phyloP scores from a whole-genome alignment of 805 yeast species.

The Wickerhamomyces subpelliculosus region DNA sequence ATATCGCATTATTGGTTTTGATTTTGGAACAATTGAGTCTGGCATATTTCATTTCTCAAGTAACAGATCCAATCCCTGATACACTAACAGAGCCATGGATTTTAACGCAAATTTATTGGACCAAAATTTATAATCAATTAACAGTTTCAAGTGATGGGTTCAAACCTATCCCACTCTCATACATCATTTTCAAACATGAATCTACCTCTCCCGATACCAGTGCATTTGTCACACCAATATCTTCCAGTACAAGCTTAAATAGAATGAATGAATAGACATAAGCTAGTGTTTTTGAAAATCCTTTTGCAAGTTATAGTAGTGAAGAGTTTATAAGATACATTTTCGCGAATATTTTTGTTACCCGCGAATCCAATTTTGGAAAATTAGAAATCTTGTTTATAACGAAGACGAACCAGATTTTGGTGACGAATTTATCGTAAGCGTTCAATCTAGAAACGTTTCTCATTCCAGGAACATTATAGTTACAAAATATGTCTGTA shows the following conservation, averaged over 20 bases:
- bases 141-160: constrained; percentile 9
- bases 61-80: constrained; percentile 14
- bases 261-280: not conserved
- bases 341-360: not conserved
- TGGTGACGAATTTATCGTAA: no score
- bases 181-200: constrained; percentile 2
- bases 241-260: not conserved
- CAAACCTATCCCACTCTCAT: constrained; percentile 9
- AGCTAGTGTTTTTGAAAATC: no score
- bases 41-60: constrained; percentile 10
- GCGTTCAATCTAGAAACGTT: no score
- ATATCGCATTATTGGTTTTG: constrained; percentile 8
- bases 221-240: constrained; percentile 2
- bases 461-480: no score
- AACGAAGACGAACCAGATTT: no score
- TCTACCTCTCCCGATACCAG: constrained; percentile 1
- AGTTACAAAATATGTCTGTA: not conserved
- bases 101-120: constrained; percentile 13
- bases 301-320: not conserved
- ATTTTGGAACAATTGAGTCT: constrained; percentile 12
- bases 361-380: no score
- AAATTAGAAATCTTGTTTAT: no score
- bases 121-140: constrained; percentile 2
- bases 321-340: no score
- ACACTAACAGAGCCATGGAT: constrained; percentile 12